phyloP scores from a whole-genome alignment of 176 grass and related monocot species.

The maize (Zea mays) region DNA sequence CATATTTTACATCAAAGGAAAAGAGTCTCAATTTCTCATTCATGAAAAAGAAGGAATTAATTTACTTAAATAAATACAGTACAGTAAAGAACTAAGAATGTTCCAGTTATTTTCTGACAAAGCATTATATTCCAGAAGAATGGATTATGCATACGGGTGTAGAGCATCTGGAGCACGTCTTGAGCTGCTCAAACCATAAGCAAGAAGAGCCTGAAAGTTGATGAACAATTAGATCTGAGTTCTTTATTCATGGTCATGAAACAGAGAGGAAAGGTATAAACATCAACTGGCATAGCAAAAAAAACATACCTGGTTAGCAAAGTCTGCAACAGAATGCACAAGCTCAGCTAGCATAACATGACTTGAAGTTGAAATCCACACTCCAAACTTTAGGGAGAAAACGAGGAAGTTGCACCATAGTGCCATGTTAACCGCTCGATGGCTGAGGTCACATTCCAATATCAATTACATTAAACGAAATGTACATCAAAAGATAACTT shows the following conservation, averaged over 20 bases:
- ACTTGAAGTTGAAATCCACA: slow-evolving; percentile 95
- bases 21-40: not conserved
- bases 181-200: slow-evolving; percentile 95
- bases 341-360: slow-evolving; percentile 99
- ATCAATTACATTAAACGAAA: slow-evolving; percentile 27
- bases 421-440: slow-evolving; percentile 89
- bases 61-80: not conserved
- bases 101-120: slow-evolving; percentile 4
- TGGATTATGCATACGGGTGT: slow-evolving; percentile 71
- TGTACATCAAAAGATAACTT: slow-evolving; percentile 23
- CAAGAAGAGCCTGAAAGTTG: slow-evolving; percentile 78
- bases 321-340: slow-evolving; percentile 81
- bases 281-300: slow-evolving; percentile 22
- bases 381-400: slow-evolving; percentile 93
- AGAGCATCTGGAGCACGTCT: slow-evolving; percentile 93
- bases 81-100: not conserved
- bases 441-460: slow-evolving; percentile 55
- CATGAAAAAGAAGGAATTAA: not conserved
- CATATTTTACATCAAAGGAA: slow-evolving; percentile 21
- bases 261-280: slow-evolving; percentile 28
- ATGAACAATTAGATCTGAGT: slow-evolving; percentile 7
- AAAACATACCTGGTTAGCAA: slow-evolving; percentile 80
- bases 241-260: slow-evolving; percentile 11
- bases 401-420: slow-evolving; percentile 99
- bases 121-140: slow-evolving; percentile 26